Base-by-base conservation (phyloP, 805 yeast genomes). In the Barnettozyma botsteinii region DNA sequence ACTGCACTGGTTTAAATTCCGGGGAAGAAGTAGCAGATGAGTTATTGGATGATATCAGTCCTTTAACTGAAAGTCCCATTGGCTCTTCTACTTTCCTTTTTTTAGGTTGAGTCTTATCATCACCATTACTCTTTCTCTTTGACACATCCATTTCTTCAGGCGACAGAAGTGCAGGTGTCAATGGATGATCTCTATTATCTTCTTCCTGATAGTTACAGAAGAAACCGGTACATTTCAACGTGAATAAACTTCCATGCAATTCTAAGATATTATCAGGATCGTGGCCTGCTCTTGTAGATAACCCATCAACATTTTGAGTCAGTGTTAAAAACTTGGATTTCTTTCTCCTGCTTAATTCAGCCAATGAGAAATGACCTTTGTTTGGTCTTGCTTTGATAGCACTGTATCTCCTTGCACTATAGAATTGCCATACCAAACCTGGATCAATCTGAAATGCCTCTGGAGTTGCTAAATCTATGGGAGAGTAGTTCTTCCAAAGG, bases 341-440 rank as follows among this genome's bases (percentile, higher is more conserved):
- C 40, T 55, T 48, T 23, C 67, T 44, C 31, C 67, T 56, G 6
- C 87, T 73, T 27, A 88, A 65, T 55, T 71, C 69, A 0, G 91
- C 81, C 34, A 87, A 60, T 3, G 88, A 82, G 36, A 53, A 56
- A 56, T 87, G 96, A 1, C 91, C 95, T 9, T 53, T 58, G 53
- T 87, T 87, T 0, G 96, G 96, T 35, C 53, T 59, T 0, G 91
- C 86, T 33, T 60, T 61, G 37, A 85, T 62, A 0, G 95, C 89
- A 35, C 66, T 66, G 34, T 63, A 69, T 33, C 96, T 57, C 45
- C 94, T 63, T 58, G 77, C 76, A 5, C 86, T 69, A 59, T 88
- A 87, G 52, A 84, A 87, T 55, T 85, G 91, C 96, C 96, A 87
- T 7, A 88, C 96, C 9, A 86, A 66, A 0, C 85, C 85, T 0